Evolutionary conservation across 2,329 filamentous ascomycete genomes (phyloP).

Genomic region (Whalleya microplaca): DNA sequence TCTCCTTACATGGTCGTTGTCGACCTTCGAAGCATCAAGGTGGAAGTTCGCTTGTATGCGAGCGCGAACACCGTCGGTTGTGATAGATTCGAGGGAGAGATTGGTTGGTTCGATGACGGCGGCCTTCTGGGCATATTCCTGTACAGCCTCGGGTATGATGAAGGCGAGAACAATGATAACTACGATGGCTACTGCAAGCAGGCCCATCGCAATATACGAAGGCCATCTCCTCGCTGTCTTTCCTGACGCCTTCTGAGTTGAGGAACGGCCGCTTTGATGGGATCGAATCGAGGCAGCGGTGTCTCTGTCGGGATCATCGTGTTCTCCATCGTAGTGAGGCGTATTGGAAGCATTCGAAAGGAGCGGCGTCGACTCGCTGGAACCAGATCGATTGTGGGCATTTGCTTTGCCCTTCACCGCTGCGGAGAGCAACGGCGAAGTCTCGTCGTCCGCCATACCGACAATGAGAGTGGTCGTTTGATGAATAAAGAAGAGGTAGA

Average conservation of each 20-base stretch:
- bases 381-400: slow-evolving; percentile 28
- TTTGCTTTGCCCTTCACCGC: slow-evolving; percentile 33
- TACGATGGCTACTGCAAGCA: slow-evolving; percentile 66
- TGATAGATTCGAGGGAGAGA: slow-evolving; percentile 85
- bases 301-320: slow-evolving; percentile 36
- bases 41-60: slow-evolving; percentile 81
- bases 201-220: slow-evolving; percentile 71
- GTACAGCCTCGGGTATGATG: slow-evolving; percentile 76
- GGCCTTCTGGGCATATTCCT: slow-evolving; percentile 85
- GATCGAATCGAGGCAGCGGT: slow-evolving; percentile 39
- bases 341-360: slow-evolving; percentile 44
- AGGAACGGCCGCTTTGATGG: slow-evolving; percentile 27
- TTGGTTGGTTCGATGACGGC: slow-evolving; percentile 81
- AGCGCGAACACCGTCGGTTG: slow-evolving; percentile 73
- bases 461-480: background rate
- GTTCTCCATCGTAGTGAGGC: slow-evolving; percentile 45
- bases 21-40: slow-evolving; percentile 77
- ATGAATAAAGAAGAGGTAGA: slow-evolving; percentile 3
- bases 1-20: slow-evolving; percentile 70
- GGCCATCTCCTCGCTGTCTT: slow-evolving; percentile 67
- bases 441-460: slow-evolving; percentile 50
- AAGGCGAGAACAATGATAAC: slow-evolving; percentile 79
- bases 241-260: slow-evolving; percentile 36
- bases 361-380: slow-evolving; percentile 56
- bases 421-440: slow-evolving; percentile 48